These are phyloP conservation scores for Ocimum tenuiflorum DNA, from an alignment of 257 asterid species.

Conservation along the genomic window DNA sequence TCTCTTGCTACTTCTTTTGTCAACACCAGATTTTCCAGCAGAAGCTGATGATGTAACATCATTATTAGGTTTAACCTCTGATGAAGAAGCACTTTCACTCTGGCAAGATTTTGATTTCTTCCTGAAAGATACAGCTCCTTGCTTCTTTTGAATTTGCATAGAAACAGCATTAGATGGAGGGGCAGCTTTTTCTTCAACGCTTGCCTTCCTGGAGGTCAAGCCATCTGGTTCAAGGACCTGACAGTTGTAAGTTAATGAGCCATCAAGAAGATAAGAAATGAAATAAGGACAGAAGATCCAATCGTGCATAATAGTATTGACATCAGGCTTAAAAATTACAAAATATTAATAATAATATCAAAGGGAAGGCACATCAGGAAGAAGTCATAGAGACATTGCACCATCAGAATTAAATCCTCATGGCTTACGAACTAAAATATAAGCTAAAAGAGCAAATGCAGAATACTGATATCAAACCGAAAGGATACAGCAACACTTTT, in stretches of 20 bases:
- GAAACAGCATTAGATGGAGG: slow-evolving; percentile 39
- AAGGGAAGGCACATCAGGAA: not conserved
- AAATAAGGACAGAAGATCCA: no score
- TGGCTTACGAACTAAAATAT: slow-evolving; percentile 10
- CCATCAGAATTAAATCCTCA: not conserved
- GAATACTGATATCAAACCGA: not conserved
- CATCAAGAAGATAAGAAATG: slow-evolving; percentile 15
- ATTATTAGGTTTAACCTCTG: slow-evolving; percentile 44
- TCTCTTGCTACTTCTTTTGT: slow-evolving; percentile 82
- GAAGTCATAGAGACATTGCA: not conserved
- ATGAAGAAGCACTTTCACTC: slow-evolving; percentile 65
- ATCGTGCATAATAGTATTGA: not conserved
- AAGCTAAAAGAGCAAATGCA: not conserved
- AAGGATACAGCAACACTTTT: slow-evolving; percentile 9
- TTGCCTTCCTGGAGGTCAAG: slow-evolving; percentile 31
- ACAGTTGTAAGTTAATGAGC: slow-evolving; percentile 16
- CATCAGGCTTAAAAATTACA: slow-evolving; percentile 1
- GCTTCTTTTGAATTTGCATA: slow-evolving; percentile 42
- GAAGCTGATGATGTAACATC: slow-evolving; percentile 46
- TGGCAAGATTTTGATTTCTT: slow-evolving; percentile 59
- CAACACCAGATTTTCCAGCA: slow-evolving; percentile 39
- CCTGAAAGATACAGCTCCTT: slow-evolving; percentile 31
- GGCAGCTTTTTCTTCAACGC: slow-evolving; percentile 38
- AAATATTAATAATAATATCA: slow-evolving; percentile 8
- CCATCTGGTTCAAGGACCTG: slow-evolving; percentile 50